Evolutionary conservation across 2,329 filamentous ascomycete species (phyloP).

Genomic region (Arachnomyces sp.): DNA sequence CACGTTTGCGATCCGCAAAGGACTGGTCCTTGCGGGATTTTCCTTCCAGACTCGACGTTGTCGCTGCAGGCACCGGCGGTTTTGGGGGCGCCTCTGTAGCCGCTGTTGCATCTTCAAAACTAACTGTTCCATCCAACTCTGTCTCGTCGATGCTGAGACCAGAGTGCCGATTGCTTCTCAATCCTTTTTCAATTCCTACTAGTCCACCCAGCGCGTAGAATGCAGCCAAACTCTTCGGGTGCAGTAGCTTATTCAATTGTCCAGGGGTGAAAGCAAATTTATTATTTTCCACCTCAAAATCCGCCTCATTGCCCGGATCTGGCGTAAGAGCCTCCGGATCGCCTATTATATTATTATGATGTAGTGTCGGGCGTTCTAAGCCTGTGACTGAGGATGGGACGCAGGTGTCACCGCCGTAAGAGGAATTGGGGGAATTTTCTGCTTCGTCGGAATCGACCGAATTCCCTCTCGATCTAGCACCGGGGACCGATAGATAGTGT

Average conservation of each 20-base stretch:
- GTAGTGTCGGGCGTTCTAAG: conserved; percentile 30
- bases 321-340: conserved; percentile 57
- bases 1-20: conserved; percentile 58
- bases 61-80: conserved; percentile 11
- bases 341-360: conserved; percentile 45
- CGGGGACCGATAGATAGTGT: conserved; percentile 58
- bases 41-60: conserved; percentile 11
- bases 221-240: conserved; percentile 68
- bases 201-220: conserved; percentile 71
- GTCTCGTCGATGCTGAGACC: conserved; percentile 67
- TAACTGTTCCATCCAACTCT: conserved; percentile 53
- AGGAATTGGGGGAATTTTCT: conserved; percentile 43
- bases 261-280: conserved; percentile 67
- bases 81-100: conserved; percentile 10
- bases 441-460: conserved; percentile 57
- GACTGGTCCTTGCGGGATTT: conserved; percentile 26
- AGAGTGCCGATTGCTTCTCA: conserved; percentile 56
- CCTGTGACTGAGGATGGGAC: conserved; percentile 37
- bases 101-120: conserved; percentile 57
- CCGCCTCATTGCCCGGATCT: conserved; percentile 63
- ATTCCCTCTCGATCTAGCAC: conserved; percentile 55
- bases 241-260: conserved; percentile 67
- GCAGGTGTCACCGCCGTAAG: conserved; percentile 47
- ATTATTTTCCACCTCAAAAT: conserved; percentile 61
- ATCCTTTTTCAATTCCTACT: conserved; percentile 63